These are phyloP conservation scores for Heliamphora exappendiculata DNA, from an alignment of 148 eudicot species.

Conservation along the genomic window DNA sequence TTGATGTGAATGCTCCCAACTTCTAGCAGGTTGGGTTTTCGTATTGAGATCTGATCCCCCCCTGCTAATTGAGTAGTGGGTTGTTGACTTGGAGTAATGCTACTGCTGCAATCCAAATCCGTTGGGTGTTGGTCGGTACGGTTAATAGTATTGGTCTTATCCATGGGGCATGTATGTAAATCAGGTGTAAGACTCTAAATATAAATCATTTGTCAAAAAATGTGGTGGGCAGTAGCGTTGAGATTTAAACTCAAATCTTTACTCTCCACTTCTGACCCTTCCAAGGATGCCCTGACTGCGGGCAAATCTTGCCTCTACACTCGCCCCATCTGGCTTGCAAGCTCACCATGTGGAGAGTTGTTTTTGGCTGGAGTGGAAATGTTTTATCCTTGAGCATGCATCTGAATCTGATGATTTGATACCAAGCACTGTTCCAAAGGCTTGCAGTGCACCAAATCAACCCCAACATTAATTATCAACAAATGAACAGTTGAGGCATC, in stretches of 20 bases:
- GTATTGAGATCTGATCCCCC: not conserved
- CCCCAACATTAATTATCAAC: not conserved
- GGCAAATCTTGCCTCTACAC: not conserved
- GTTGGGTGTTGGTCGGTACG: not conserved
- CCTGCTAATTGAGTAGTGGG: too few relatives aligned
- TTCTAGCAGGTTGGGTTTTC: constrained; percentile 2
- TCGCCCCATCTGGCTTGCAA: constrained; percentile 1
- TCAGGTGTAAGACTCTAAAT: not conserved
- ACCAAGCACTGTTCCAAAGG: not conserved
- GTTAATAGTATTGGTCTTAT: not conserved
- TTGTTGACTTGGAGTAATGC: too few relatives aligned
- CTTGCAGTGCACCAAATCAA: not conserved
- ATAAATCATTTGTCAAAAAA: not conserved
- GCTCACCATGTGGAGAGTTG: not conserved
- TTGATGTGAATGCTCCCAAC: not conserved
- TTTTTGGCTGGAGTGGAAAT: not conserved
- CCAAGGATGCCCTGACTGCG: not conserved
- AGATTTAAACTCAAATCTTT: not conserved
- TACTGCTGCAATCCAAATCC: not conserved
- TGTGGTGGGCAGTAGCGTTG: not conserved
- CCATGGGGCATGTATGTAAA: not conserved
- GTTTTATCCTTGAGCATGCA: not conserved
- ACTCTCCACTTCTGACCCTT: not conserved
- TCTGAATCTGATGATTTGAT: not conserved
- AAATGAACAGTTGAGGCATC: constrained; percentile 6